Conservation (phyloP, 768 basidiomycete genomes). For the Albatrellus ellisii region DNA sequence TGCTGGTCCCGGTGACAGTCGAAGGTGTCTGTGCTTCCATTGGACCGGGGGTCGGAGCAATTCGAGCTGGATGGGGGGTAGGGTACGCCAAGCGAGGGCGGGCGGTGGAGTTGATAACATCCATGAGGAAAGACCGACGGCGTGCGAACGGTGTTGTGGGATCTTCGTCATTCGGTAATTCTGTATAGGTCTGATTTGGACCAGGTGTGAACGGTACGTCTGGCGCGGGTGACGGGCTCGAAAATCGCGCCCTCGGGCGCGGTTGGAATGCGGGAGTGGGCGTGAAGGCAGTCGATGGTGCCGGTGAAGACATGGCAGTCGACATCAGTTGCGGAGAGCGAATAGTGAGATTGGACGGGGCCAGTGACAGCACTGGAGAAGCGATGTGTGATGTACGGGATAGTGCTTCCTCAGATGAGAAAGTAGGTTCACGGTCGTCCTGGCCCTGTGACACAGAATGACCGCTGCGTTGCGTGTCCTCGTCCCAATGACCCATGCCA, state of each 20-base stretch:
- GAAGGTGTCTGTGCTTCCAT: conserved; percentile 11
- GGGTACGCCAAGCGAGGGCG: conserved; percentile 57
- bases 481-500: not conserved
- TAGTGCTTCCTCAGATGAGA: conserved; percentile 47
- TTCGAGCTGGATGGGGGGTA: conserved; percentile 43
- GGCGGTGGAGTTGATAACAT: conserved; percentile 71
- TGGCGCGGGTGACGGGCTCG: conserved; percentile 25
- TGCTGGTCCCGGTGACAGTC: conserved; percentile 21
- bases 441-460: not conserved
- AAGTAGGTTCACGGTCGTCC: conserved; percentile 42
- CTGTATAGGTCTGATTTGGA: conserved; percentile 11
- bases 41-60: not conserved
- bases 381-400: conserved; percentile 8
- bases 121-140: conserved; percentile 70
- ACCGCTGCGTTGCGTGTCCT: not conserved
- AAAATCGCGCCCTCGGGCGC: conserved; percentile 50
- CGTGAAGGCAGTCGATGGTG: conserved; percentile 43
- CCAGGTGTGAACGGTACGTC: conserved; percentile 9
- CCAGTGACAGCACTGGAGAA: no score
- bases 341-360: no score
- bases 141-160: conserved; percentile 58
- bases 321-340: conserved; percentile 26
- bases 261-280: conserved; percentile 57
- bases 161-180: conserved; percentile 19
- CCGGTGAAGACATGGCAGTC: conserved; percentile 40